These are phyloP conservation scores for Phytophthora pseudosyringae DNA, from an alignment of 352 stramenopile species.

Conservation along the genomic window DNA sequence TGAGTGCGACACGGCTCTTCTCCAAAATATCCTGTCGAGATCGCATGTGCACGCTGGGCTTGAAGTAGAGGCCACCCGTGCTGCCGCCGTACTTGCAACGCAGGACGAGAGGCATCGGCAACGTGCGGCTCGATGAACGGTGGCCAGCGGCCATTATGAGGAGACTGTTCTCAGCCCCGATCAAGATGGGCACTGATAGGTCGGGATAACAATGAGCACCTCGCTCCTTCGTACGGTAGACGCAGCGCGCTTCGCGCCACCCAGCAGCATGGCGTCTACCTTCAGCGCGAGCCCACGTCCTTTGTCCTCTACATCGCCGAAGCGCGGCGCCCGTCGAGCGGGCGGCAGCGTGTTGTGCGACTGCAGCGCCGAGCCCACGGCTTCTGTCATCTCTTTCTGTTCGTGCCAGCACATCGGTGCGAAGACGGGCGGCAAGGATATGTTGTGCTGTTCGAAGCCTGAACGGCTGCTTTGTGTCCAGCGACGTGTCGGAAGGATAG, in stretches of 20 bases:
- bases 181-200: not conserved
- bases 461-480: conserved; percentile 12
- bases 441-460: conserved; percentile 19
- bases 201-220: not conserved
- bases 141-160: no score
- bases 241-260: no score
- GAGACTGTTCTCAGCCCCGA: no score
- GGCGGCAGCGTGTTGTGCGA: not conserved
- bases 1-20: conserved; percentile 7
- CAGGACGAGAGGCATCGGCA: not conserved
- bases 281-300: not conserved
- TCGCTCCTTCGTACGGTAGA: no score
- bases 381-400: conserved; percentile 31
- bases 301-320: not conserved
- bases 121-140: not conserved
- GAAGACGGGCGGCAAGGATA: conserved; percentile 1
- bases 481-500: conserved; percentile 17
- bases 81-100: no score
- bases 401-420: conserved; percentile 25
- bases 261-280: no score
- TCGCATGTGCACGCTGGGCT: not conserved
- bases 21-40: conserved; percentile 8
- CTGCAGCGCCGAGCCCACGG: conserved; percentile 1
- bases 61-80: not conserved
- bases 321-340: not conserved